phyloP scores from a whole-genome alignment of 1,139 yeast genomes.

The Candida pseudocylindracea region DNA sequence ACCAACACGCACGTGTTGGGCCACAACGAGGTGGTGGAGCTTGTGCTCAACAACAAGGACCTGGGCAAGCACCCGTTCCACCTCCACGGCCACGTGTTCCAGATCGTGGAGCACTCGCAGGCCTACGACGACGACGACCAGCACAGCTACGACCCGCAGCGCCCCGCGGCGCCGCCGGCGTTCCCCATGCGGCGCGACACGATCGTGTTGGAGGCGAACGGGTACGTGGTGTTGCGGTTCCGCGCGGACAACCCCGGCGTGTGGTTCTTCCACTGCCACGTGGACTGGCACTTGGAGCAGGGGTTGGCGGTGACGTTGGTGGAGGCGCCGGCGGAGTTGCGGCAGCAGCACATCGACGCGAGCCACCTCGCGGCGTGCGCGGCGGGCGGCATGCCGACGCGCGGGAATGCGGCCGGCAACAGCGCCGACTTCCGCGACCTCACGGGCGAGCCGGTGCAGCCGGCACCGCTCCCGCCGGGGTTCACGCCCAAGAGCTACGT shows the following conservation, averaged over 20 bases:
- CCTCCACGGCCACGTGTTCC: slow-evolving; percentile 66
- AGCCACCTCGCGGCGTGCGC: slow-evolving; percentile 40
- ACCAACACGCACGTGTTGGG: slow-evolving; percentile 40
- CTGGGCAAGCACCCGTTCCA: slow-evolving; percentile 81
- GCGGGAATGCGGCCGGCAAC: slow-evolving; percentile 60
- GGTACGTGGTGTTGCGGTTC: slow-evolving; percentile 38
- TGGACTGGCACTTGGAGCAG: slow-evolving; percentile 43
- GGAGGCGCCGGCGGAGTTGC: slow-evolving; percentile 32
- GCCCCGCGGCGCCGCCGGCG: slow-evolving; percentile 13
- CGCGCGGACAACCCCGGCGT: slow-evolving; percentile 39
- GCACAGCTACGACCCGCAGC: slow-evolving; percentile 13
- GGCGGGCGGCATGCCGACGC: slow-evolving; percentile 19
- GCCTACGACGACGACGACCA: slow-evolving; percentile 12
- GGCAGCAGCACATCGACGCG: slow-evolving; percentile 12
- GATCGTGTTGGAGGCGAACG: slow-evolving; percentile 38
- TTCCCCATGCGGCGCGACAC: slow-evolving; percentile 56
- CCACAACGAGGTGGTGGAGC: slow-evolving; percentile 41
- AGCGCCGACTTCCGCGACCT: slow-evolving; percentile 25
- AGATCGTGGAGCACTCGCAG: slow-evolving; percentile 18
- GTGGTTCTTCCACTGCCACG: slow-evolving; percentile 46
- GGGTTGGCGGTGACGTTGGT: slow-evolving; percentile 29
- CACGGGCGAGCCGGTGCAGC: slow-evolving; percentile 32
- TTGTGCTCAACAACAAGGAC: slow-evolving; percentile 48
- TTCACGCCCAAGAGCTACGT: slow-evolving; percentile 48
- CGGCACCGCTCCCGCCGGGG: slow-evolving; percentile 36